Conservation (phyloP, 208 protist species). For the Zelonia costaricensis region DNA sequence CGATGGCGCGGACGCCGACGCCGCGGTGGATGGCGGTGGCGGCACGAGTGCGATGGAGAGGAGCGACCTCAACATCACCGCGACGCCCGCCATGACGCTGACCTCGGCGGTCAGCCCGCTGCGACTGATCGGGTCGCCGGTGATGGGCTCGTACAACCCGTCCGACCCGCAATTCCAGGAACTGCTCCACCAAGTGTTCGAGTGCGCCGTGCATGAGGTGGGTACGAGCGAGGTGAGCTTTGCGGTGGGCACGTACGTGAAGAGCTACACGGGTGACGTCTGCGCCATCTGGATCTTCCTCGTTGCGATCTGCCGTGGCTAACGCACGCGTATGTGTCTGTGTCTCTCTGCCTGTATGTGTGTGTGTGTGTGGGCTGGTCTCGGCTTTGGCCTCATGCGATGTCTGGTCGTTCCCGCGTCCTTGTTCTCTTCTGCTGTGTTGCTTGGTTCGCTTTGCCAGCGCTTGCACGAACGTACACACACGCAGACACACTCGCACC, state of each 20-base stretch:
- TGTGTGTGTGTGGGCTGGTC: conserved; percentile 1
- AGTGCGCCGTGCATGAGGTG: conserved; percentile 80
- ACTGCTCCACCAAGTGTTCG: conserved; percentile 71
- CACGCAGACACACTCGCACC: too few species aligned
- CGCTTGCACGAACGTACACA: too few species aligned
- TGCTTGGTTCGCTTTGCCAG: too few species aligned
- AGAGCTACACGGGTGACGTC: conserved; percentile 80
- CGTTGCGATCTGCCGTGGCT: conserved; percentile 56
- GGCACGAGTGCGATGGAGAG: too few species aligned
- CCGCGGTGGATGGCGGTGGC: too few species aligned
- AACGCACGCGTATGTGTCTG: background rate
- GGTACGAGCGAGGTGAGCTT: conserved; percentile 74
- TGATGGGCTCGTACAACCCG: conserved; percentile 61
- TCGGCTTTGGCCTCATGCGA: background rate
- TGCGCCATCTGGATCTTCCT: conserved; percentile 83
- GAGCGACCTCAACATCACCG: too few species aligned
- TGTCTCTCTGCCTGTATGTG: background rate
- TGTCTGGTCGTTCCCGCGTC: too few species aligned
- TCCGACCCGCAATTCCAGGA: conserved; percentile 40
- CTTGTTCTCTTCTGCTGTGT: too few species aligned
- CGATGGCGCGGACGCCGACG: background rate
- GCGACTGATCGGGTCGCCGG: conserved; percentile 56
- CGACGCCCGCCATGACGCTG: background rate
- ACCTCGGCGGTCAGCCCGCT: conserved; percentile 10
- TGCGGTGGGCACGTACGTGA: conserved; percentile 72